phyloP scores from a whole-genome alignment of 768 basidiomycete species.

The Phylloporus sp. region DNA sequence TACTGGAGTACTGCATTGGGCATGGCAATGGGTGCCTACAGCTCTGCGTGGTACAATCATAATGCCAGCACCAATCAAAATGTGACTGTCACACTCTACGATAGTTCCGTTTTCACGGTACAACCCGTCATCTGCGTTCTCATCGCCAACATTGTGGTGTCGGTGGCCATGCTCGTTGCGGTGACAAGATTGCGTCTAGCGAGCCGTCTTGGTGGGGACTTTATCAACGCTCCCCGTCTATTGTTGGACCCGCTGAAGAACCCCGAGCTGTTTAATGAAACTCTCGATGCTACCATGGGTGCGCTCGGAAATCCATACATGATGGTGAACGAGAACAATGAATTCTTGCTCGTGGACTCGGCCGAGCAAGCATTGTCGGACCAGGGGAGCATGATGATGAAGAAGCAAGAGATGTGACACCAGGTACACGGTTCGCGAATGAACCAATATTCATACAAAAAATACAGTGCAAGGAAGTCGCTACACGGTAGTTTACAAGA shows the following conservation, averaged over 20 bases:
- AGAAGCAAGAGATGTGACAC: too few relatives aligned
- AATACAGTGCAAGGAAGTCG: too few relatives aligned
- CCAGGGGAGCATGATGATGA: too few relatives aligned
- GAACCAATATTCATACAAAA: too few relatives aligned
- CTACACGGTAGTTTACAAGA: too few relatives aligned
- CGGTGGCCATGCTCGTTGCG: constrained; percentile 1
- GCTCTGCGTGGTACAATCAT: constrained; percentile 33
- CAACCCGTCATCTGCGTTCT: constrained; percentile 1
- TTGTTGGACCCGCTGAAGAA: constrained; percentile 3
- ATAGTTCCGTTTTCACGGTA: not conserved
- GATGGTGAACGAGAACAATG: not conserved
- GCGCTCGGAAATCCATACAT: constrained; percentile 3
- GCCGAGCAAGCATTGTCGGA: too few relatives aligned
- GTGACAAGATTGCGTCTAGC: not conserved
- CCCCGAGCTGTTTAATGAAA: constrained; percentile 1
- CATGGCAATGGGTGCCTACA: constrained; percentile 11
- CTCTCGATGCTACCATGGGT: not conserved
- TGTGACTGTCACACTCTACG: not conserved
- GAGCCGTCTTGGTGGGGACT: not conserved
- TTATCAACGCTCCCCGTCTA: constrained; percentile 1
- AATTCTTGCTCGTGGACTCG: too few relatives aligned
- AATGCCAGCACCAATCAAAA: constrained; percentile 39
- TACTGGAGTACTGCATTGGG: constrained; percentile 5
- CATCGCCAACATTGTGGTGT: constrained; percentile 1
- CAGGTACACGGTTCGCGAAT: too few relatives aligned